Evolutionary conservation across 2,329 filamentous ascomycete genomes (phyloP).

Genomic region (Alternaria sp.): DNA sequence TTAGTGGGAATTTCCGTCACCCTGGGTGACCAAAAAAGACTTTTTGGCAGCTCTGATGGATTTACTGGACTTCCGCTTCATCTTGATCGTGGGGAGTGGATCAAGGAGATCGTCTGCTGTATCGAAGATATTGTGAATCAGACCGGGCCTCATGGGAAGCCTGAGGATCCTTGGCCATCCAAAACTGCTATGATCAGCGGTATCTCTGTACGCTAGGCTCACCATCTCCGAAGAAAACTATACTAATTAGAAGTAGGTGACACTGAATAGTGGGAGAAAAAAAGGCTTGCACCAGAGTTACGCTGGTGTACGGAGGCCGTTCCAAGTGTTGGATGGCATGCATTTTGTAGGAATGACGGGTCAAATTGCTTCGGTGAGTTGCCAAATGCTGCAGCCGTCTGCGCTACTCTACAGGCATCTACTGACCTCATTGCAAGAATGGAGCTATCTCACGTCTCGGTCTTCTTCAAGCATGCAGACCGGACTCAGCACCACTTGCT

Average conservation of each 20-base stretch:
- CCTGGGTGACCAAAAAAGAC: slow-evolving; percentile 6
- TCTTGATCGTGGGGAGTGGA: slow-evolving; percentile 16
- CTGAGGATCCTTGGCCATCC: neutral
- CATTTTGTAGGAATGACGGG: slow-evolving; percentile 17
- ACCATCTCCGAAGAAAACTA: neutral
- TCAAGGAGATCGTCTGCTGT: slow-evolving; percentile 7
- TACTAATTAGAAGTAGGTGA: slow-evolving; percentile 1
- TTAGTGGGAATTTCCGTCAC: slow-evolving; percentile 18
- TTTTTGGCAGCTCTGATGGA: slow-evolving; percentile 16
- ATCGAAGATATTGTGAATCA: neutral
- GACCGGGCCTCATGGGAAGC: neutral
- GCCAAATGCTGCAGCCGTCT: neutral
- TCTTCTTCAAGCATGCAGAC: slow-evolving; percentile 16
- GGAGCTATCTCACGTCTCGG: slow-evolving; percentile 14
- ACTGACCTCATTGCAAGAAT: slow-evolving; percentile 1
- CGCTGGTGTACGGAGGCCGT: neutral
- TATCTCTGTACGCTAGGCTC: neutral
- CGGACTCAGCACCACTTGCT: neutral
- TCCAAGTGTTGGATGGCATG: slow-evolving; percentile 9
- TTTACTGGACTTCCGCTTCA: neutral
- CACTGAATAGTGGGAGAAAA: neutral
- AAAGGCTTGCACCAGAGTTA: neutral
- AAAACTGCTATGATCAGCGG: neutral
- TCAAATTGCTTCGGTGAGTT: slow-evolving; percentile 7
- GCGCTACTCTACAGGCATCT: neutral